A percentile compares a stretch with the other conserved stretches of the same genome.
These are phyloP conservation scores for Porcisia deanei DNA, from an alignment of 208 protist genomes.

Conservation along the genomic window DNA sequence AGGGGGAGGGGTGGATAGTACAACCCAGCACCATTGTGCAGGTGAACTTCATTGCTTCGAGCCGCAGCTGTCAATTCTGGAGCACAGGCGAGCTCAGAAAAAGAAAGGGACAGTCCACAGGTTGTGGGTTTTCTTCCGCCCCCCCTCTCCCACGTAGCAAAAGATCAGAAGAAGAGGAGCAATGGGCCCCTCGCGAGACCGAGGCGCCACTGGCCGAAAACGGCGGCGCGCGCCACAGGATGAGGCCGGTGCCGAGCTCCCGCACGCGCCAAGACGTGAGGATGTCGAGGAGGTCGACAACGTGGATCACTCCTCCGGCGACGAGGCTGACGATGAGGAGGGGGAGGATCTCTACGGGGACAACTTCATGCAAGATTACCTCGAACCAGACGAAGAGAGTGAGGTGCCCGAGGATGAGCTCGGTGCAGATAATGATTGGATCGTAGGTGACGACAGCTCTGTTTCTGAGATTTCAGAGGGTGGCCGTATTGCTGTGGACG, in stretches of 20 bases:
- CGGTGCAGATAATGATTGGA: conserved; percentile 60
- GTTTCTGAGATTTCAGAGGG: conserved; percentile 80
- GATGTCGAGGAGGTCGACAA: conserved; percentile 22
- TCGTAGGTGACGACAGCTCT: conserved; percentile 68
- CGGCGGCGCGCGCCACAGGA: conserved; percentile 16
- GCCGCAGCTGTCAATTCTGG: neutral
- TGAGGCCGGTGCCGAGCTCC: neutral
- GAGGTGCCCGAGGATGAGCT: conserved; percentile 72
- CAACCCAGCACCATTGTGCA: neutral
- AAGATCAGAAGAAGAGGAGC: neutral
- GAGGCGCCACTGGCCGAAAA: conserved; percentile 17
- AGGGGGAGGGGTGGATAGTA: neutral
- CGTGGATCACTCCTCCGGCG: conserved; percentile 28
- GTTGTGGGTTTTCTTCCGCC: neutral
- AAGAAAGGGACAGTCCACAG: neutral
- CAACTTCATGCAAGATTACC: conserved; percentile 89
- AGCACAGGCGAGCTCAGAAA: neutral
- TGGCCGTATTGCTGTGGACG: conserved; percentile 72
- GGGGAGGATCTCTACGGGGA: conserved; percentile 91
- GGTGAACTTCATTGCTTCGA: too few species aligned
- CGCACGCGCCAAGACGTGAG: neutral
- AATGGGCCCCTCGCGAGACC: conserved; percentile 11
- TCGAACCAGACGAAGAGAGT: conserved; percentile 81
- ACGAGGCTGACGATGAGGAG: conserved; percentile 50
- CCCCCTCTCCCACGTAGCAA: neutral